Evolutionary conservation across 495 filamentous ascomycete genomes (phyloP).

Genomic region (Podospora bellae-mahoneyi): DNA sequence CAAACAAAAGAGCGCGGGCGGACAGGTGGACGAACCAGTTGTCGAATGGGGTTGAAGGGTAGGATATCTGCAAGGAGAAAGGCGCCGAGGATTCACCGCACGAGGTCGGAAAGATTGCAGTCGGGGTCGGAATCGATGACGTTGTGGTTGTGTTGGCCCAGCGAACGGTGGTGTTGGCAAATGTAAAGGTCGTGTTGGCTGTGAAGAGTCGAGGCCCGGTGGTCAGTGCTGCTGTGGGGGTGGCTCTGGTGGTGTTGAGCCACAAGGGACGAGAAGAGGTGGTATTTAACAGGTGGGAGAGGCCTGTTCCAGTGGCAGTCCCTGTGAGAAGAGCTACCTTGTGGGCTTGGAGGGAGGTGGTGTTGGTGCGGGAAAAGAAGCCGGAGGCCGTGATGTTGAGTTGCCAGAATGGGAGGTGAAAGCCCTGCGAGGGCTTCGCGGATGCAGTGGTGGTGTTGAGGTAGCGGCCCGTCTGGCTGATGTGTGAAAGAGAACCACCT

Average conservation of each 20-base stretch:
- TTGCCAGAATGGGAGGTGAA: background rate
- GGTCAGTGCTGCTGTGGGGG: background rate
- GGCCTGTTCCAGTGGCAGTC: background rate
- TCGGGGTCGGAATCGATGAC: background rate
- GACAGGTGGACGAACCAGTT: background rate
- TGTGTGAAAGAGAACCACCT: background rate
- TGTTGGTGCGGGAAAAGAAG: background rate
- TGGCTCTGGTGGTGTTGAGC: slow-evolving; percentile 2
- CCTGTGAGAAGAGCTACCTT: background rate
- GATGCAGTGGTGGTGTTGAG: background rate
- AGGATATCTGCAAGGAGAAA: background rate
- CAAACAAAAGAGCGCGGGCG: background rate
- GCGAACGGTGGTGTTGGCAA: background rate
- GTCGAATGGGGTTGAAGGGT: background rate
- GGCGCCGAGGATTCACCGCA: background rate
- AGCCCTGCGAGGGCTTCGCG: background rate
- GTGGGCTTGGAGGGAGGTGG: background rate
- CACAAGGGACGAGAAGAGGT: slow-evolving; percentile 1
- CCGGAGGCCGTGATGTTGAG: background rate
- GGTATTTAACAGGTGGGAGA: background rate
- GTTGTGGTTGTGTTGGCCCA: slow-evolving; percentile 3
- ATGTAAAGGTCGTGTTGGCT: background rate
- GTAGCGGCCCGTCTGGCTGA: background rate
- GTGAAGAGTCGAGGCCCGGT: background rate
- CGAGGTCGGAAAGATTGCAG: background rate